Percentiles rank a stretch among this genome's conserved stretches.
Evolutionary conservation across 2,329 filamentous ascomycete species (phyloP).

Genomic region (Neoscytalidium dimidiatum): DNA sequence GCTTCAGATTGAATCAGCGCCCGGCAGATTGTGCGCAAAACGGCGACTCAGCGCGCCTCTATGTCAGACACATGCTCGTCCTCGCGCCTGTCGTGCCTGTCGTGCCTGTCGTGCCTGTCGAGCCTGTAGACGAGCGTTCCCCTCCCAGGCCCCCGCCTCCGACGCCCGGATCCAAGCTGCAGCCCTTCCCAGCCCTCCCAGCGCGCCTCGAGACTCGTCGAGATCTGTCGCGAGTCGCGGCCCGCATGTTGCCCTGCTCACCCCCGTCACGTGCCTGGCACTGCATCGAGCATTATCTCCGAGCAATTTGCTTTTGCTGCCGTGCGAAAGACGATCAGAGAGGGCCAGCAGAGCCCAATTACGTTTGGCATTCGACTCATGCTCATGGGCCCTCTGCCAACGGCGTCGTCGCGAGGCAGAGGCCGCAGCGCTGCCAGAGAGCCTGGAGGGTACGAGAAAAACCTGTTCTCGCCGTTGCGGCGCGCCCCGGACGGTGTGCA

Average conservation of each 20-base stretch:
- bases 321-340: neutral
- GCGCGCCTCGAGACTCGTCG: neutral
- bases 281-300: constrained; percentile 9
- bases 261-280: neutral
- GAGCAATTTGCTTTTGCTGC: constrained; percentile 18
- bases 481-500: neutral
- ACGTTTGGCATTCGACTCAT: neutral
- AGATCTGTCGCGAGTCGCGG: constrained; percentile 12
- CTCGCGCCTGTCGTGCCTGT: neutral
- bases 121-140: no score
- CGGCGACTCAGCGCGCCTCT: neutral
- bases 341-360: neutral
- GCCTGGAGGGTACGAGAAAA: neutral
- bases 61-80: neutral
- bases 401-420: neutral
- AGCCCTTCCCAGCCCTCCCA: no score
- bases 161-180: constrained; percentile 3
- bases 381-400: neutral
- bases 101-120: neutral
- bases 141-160: neutral
- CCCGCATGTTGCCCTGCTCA: constrained; percentile 10
- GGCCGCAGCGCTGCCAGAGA: neutral
- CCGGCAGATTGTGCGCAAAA: constrained; percentile 9
- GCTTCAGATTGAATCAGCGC: constrained; percentile 1
- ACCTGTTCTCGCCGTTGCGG: constrained; percentile 13